Percentiles rank a stretch among this genome's conserved stretches.
These are phyloP conservation scores for Cladosporium halotolerans DNA, from an alignment of 2,329 filamentous ascomycete genomes.

Conservation along the genomic window DNA sequence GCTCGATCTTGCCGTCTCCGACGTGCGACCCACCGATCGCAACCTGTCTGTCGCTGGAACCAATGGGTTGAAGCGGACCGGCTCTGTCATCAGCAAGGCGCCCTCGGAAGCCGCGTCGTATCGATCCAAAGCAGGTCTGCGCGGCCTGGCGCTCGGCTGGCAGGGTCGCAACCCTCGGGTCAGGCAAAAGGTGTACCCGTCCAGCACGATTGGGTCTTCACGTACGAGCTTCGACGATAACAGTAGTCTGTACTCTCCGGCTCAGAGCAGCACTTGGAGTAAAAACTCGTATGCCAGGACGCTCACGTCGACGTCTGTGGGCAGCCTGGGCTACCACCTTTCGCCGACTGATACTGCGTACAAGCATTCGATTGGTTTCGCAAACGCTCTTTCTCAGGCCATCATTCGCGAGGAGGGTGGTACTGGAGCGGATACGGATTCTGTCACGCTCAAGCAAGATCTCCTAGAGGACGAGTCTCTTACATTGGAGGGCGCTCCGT, in stretches of 20 bases:
- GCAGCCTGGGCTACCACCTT: conserved; percentile 75
- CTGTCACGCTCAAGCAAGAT: conserved; percentile 24
- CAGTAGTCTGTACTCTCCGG: conserved; percentile 86
- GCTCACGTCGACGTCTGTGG: conserved; percentile 84
- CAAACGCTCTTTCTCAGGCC: conserved; percentile 90
- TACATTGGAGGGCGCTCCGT: conserved; percentile 87
- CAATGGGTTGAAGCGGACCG: conserved; percentile 63
- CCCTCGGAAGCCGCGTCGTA: conserved; percentile 74
- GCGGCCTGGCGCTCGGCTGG: conserved; percentile 64
- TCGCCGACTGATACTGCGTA: conserved; percentile 63
- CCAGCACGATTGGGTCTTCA: conserved; percentile 79
- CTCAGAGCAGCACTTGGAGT: conserved; percentile 89
- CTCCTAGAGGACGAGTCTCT: conserved; percentile 88
- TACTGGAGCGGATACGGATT: conserved; percentile 37
- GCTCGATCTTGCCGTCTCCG: conserved; percentile 42
- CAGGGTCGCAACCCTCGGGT: conserved; percentile 74
- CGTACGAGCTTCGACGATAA: conserved; percentile 90
- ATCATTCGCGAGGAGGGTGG: conserved; percentile 84
- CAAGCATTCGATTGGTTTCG: conserved; percentile 95
- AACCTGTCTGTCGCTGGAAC: conserved; percentile 58
- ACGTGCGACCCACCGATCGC: conserved; percentile 15
- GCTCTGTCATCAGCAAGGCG: conserved; percentile 87
- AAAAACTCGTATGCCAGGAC: conserved; percentile 88
- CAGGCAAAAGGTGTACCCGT: conserved; percentile 66
- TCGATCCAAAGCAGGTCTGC: conserved; percentile 61